A percentile compares a stretch with the other conserved stretches of the same genome.
These are phyloP conservation scores for Naganishia sp. DNA, from an alignment of 1,284 basidiomycete genomes.

Conservation along the genomic window DNA sequence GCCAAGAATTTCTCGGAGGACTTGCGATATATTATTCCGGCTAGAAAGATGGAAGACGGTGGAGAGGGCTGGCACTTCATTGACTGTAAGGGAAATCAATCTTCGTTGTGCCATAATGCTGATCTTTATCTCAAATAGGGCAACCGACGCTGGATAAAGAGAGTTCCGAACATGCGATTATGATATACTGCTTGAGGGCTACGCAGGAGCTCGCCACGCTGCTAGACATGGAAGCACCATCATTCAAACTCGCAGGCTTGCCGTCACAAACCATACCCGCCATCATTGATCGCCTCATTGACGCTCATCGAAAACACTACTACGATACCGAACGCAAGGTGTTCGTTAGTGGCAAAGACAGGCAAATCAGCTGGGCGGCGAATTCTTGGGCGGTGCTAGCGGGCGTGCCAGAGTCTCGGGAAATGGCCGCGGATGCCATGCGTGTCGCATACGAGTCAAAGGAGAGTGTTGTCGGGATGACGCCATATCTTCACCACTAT, in stretches of 20 bases:
- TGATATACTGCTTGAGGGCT: slow-evolving; percentile 33
- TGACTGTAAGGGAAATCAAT: too few relatives aligned
- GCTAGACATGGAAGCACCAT: slow-evolving; percentile 19
- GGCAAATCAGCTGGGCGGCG: slow-evolving; percentile 39
- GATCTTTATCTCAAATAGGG: slow-evolving; percentile 30
- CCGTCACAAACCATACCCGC: slow-evolving; percentile 8
- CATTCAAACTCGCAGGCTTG: slow-evolving; percentile 14
- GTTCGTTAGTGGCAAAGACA: slow-evolving; percentile 35
- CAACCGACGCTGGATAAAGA: slow-evolving; percentile 36
- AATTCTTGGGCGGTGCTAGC: slow-evolving; percentile 41
- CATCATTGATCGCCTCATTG: slow-evolving; percentile 25
- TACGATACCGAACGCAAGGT: slow-evolving; percentile 29
- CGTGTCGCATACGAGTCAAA: too few relatives aligned
- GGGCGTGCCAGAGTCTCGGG: slow-evolving; percentile 25
- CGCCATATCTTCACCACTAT: too few relatives aligned
- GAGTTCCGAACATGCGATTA: slow-evolving; percentile 35
- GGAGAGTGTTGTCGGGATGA: too few relatives aligned
- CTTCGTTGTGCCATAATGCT: too few relatives aligned
- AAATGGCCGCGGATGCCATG: too few relatives aligned
- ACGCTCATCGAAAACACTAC: slow-evolving; percentile 32
- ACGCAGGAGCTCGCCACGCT: slow-evolving; percentile 34
- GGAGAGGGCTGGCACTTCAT: too few relatives aligned
- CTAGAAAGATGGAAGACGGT: not conserved
- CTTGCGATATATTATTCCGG: slow-evolving; percentile 29
- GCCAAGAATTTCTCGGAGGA: slow-evolving; percentile 24